Conservation (phyloP, 495 filamentous ascomycete species). For the Talaromyces proteolyticus region DNA sequence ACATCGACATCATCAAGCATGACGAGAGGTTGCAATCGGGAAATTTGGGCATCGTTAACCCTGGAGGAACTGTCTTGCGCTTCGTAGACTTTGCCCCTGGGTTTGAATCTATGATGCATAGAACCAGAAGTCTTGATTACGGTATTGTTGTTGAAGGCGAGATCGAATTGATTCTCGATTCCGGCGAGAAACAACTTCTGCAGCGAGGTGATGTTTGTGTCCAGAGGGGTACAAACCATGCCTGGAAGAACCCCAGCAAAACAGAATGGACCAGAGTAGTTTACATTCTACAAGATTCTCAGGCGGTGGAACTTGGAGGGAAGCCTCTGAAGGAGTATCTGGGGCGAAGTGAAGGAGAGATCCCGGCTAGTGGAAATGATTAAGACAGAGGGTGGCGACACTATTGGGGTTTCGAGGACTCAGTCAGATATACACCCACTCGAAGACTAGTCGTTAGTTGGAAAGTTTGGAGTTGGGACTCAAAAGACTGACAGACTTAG, state of each 20-base stretch:
- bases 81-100: conserved; percentile 63
- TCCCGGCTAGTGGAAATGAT: conserved; percentile 46
- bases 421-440: too few relatives aligned
- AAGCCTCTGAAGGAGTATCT: conserved; percentile 42
- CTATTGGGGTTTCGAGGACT: too few relatives aligned
- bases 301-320: conserved; percentile 34
- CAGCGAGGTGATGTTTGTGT: conserved; percentile 67
- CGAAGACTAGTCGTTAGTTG: too few relatives aligned
- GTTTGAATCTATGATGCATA: conserved; percentile 60
- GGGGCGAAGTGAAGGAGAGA: conserved; percentile 19
- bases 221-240: conserved; percentile 49
- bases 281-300: conserved; percentile 49
- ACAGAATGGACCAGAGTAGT: conserved; percentile 49
- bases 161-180: conserved; percentile 69
- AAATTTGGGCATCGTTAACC: conserved; percentile 45
- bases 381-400: conserved; percentile 2
- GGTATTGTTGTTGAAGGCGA: conserved; percentile 71
- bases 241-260: conserved; percentile 30
- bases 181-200: conserved; percentile 51
- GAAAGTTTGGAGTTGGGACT: too few relatives aligned
- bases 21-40: conserved; percentile 22
- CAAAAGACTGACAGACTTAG: too few relatives aligned
- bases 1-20: conserved; percentile 38
- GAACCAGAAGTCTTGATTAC: conserved; percentile 68
- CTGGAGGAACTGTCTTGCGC: conserved; percentile 42